Base-by-base conservation (phyloP, 75 land plant genomes). In the Cryptomeria japonica region DNA sequence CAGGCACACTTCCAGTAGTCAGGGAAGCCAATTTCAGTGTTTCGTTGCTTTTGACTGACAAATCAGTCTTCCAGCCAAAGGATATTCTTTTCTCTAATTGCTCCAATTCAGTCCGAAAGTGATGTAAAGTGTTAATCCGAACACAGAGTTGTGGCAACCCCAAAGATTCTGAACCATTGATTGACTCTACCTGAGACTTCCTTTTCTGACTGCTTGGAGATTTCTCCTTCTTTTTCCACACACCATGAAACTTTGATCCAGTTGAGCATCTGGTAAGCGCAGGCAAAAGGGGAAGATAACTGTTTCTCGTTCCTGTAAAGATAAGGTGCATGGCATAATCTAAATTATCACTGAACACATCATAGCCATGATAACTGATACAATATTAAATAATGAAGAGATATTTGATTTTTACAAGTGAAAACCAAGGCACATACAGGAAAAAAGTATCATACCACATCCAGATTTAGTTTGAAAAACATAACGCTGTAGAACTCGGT, bases 71-170 rank as follows among this genome's bases (percentile, higher is more conserved):
- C 92, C 95, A 89, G 84, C 90, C 96, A 46, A 90, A 93, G 14
- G 92, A 87, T 76, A 95, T 88, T 64, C 94, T 93, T 86, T 95
- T 95, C 91, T 98, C 99, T 34, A 98, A 38, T 38, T 84, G 88
- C 55, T 97, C 99, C 38, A 95, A 88, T 88, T 96, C 94, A 44
- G 91, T 85, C 46, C 92, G 89, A 68, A 98, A 91, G 61, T 94
- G 94, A 46, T 95, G 91, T 47, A 98, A 86, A 31, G 99, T 94
- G 82, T 97, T 98, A 80, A 98, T 95, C 42, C 99, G 96, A 51
- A 96, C 92, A 89, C 99, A 98, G 10, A 97, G 44, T 61, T 93
- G 93, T 41, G 93, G 90, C 36, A 95, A 15, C 14, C 90, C 91
- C 84, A 88, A 86, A 9, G 95, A 90, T 58, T 84, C 96, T 76